A percentile compares a stretch with the other conserved stretches of the same genome.
These are phyloP conservation scores for Camelina sativa DNA, from an alignment of 345 rosid species.

Conservation along the genomic window DNA sequence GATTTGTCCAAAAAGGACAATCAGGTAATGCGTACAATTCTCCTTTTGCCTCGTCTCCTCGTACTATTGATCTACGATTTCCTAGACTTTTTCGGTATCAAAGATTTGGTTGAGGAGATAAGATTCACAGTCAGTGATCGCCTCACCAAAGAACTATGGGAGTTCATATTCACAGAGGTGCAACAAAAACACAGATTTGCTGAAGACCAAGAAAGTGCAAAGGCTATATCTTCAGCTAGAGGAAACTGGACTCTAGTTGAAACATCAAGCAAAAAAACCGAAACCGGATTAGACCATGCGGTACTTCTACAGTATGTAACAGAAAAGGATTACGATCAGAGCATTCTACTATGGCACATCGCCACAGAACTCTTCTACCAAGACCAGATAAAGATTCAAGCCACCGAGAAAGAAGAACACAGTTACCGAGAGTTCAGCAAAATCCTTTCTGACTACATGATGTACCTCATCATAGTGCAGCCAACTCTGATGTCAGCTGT, in stretches of 20 bases:
- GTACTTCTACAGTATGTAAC: constrained; percentile 43
- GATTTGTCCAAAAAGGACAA: neutral
- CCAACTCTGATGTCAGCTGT: constrained; percentile 57
- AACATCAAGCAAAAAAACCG: neutral
- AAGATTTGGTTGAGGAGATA: constrained; percentile 44
- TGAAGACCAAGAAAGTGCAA: constrained; percentile 52
- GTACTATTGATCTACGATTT: neutral
- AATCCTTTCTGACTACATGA: constrained; percentile 63
- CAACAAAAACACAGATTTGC: constrained; percentile 47
- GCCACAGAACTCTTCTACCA: constrained; percentile 60
- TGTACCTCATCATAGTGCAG: constrained; percentile 58
- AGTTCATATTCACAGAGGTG: constrained; percentile 55
- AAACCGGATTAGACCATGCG: neutral
- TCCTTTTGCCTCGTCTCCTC: neutral
- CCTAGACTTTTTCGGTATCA: constrained; percentile 33
- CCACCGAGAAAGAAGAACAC: neutral
- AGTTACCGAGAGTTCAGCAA: constrained; percentile 47
- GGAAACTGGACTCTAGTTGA: constrained; percentile 56
- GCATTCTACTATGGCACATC: constrained; percentile 62
- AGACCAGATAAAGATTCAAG: neutral
- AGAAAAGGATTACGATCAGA: constrained; percentile 52
- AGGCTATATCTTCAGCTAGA: constrained; percentile 49
- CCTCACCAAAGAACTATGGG: constrained; percentile 58
- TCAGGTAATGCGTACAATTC: neutral
- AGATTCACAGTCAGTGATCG: constrained; percentile 47